Evolutionary conservation across 805 yeast genomes (phyloP).

Genomic region (Saccharomyces mikatae): DNA sequence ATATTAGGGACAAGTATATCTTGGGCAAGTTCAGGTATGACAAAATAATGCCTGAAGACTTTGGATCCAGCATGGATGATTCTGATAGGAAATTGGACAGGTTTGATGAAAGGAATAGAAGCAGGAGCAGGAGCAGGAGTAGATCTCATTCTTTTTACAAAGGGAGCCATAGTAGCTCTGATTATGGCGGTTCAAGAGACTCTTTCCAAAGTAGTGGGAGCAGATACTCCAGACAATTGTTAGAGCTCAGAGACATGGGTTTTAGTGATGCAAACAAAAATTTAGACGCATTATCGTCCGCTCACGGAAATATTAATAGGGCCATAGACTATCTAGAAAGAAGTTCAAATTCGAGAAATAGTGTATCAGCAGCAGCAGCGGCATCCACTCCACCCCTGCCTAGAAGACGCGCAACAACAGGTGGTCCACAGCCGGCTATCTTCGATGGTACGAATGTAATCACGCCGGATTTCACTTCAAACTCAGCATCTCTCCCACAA

Average conservation of each 20-base stretch:
- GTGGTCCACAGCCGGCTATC: constrained; percentile 29
- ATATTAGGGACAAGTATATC: constrained; percentile 59
- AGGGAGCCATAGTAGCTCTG: background rate
- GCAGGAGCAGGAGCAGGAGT: background rate
- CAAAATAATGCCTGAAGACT: constrained; percentile 26
- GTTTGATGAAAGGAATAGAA: constrained; percentile 1
- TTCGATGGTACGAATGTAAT: constrained; percentile 25
- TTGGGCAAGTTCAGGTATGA: constrained; percentile 44
- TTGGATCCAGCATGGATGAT: constrained; percentile 7
- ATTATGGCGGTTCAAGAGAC: background rate
- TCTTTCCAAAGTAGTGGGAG: constrained; percentile 9
- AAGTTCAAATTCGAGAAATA: constrained; percentile 15
- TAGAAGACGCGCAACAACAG: constrained; percentile 30
- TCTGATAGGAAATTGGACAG: constrained; percentile 5
- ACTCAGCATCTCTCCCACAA: constrained; percentile 5
- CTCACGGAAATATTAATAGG: constrained; percentile 49
- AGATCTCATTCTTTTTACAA: constrained; percentile 1
- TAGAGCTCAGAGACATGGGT: constrained; percentile 47
- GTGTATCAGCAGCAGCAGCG: constrained; percentile 4
- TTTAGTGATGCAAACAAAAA: constrained; percentile 47
- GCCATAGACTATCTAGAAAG: constrained; percentile 53
- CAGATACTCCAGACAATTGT: constrained; percentile 43
- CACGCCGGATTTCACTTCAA: constrained; percentile 4
- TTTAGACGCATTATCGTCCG: constrained; percentile 53
- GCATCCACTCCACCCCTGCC: constrained; percentile 32